Evolutionary conservation across 208 protist genomes (phyloP).

Genomic region (Giardia duodenalis): DNA sequence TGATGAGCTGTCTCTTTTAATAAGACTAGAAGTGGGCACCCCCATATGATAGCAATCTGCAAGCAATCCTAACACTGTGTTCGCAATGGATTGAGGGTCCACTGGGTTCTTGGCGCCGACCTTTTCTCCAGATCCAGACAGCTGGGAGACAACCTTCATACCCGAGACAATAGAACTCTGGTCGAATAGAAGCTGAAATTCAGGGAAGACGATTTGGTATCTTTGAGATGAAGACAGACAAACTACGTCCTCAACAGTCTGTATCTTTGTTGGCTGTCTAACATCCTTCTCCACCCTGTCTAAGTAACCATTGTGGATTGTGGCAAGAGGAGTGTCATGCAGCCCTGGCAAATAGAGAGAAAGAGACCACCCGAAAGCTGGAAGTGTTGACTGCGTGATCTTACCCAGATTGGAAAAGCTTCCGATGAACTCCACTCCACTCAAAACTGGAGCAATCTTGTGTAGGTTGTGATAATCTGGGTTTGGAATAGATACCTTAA

Average conservation of each 20-base stretch:
- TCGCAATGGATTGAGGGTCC: neutral
- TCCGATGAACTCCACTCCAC: neutral
- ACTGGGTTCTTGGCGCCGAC: neutral
- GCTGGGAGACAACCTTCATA: neutral
- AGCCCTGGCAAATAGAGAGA: neutral
- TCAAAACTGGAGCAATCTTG: neutral
- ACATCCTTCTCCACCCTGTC: neutral
- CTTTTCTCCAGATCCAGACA: neutral
- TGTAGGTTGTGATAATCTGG: neutral
- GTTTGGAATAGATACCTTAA: neutral
- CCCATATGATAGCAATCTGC: neutral
- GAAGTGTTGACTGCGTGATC: neutral
- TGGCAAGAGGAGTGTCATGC: neutral
- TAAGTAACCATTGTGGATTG: neutral
- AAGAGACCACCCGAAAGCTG: neutral
- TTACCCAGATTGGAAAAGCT: neutral
- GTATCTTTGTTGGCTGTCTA: neutral
- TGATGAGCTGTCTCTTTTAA: neutral
- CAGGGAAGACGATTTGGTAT: neutral
- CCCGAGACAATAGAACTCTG: neutral
- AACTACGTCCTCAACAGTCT: neutral
- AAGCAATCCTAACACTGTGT: neutral
- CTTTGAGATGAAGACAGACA: neutral
- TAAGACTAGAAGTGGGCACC: neutral
- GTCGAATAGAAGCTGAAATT: neutral